phyloP scores from a whole-genome alignment of 371 early-diverging fungal species.

The Mucor irregularis region DNA sequence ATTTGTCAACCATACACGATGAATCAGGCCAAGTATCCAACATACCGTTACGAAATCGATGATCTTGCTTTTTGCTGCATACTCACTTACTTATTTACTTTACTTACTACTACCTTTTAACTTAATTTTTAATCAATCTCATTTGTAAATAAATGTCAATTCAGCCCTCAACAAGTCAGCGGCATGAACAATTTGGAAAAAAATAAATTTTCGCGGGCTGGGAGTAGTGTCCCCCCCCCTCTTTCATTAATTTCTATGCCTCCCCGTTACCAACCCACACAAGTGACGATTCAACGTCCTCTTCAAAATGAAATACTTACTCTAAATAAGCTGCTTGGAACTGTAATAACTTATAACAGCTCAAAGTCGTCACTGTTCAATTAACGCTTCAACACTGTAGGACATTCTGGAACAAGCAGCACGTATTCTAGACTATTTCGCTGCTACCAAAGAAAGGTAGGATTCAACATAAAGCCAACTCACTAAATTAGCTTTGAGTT shows the following conservation, averaged over 20 bases:
- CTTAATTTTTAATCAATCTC: no score
- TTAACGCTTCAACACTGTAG: no score
- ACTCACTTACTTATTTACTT: no score
- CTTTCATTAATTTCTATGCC: slow-evolving; percentile 21
- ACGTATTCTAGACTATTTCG: slow-evolving; percentile 43
- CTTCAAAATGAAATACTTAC: slow-evolving; percentile 38
- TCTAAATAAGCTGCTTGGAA: slow-evolving; percentile 30
- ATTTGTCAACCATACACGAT: slow-evolving; percentile 2
- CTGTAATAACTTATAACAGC: slow-evolving; percentile 13
- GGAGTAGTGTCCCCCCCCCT: no score
- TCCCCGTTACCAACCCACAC: slow-evolving; percentile 24
- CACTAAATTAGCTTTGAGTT: no score
- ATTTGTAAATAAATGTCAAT: no score
- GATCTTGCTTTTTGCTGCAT: neutral
- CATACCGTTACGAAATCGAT: slow-evolving; percentile 1
- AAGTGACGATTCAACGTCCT: slow-evolving; percentile 28
- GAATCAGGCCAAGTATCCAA: slow-evolving; percentile 3
- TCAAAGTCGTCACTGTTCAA: neutral
- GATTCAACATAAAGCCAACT: neutral
- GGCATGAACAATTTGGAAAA: no score
- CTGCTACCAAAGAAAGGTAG: slow-evolving; percentile 33
- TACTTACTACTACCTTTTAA: no score
- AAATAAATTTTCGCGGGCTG: neutral
- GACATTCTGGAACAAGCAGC: slow-evolving; percentile 48
- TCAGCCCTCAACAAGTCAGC: no score